Conservation (phyloP, 2,329 filamentous ascomycete species). For the Penicillium paneum region DNA sequence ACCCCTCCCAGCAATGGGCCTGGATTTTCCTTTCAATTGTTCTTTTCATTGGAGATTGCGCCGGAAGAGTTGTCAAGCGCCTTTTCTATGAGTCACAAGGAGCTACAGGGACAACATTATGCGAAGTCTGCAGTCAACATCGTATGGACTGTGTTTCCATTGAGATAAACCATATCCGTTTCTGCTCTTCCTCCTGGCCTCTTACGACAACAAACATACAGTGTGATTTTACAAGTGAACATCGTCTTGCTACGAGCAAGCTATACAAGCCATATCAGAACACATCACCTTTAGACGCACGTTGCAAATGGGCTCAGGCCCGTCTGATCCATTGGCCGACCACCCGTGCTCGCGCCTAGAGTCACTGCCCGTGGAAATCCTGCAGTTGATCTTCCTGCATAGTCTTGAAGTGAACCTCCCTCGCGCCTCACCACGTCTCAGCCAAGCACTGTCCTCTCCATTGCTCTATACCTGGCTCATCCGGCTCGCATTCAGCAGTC, state of each 20-base stretch:
- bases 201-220: background rate
- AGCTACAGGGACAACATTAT: background rate
- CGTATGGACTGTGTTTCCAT: conserved; percentile 2
- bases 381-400: conserved; percentile 52
- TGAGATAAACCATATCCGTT: conserved; percentile 4
- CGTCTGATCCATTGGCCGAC: conserved; percentile 4
- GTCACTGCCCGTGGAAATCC: conserved; percentile 47
- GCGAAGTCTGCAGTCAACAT: background rate
- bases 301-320: conserved; percentile 17
- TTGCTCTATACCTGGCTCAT: conserved; percentile 45
- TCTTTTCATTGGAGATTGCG: background rate
- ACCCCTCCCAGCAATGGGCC: conserved; percentile 2
- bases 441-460: conserved; percentile 38
- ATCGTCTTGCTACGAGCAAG: background rate
- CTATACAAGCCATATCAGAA: background rate
- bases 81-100: background rate
- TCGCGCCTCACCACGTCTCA: conserved; percentile 43
- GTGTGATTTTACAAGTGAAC: background rate
- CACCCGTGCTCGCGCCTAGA: conserved; percentile 38
- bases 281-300: background rate
- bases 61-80: background rate
- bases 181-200: background rate
- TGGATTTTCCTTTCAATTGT: background rate
- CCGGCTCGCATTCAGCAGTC: conserved; percentile 42
- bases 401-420: conserved; percentile 49